A percentile compares a stretch with the other conserved stretches of the same genome.
Conservation (phyloP, 208 protist species). For the Acanthamoeba lugdunensis region DNA sequence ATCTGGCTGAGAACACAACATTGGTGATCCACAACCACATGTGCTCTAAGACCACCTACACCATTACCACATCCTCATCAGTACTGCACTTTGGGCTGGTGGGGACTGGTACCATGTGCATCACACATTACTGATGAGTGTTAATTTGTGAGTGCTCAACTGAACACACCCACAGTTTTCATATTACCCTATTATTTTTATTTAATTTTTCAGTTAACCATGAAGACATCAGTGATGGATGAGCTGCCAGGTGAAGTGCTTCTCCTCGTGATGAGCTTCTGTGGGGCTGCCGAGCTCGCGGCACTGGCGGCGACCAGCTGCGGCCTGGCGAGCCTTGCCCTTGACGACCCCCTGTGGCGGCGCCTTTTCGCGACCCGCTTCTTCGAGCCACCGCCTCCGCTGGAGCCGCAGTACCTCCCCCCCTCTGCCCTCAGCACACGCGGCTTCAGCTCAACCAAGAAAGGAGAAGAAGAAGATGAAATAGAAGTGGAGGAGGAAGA, state of each 20-base stretch:
- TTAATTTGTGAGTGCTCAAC: no score
- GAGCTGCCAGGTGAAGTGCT: constrained; percentile 7
- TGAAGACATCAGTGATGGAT: background rate
- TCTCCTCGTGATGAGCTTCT: constrained; percentile 1
- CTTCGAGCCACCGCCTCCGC: background rate
- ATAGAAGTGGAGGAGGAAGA: background rate
- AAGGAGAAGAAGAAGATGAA: background rate
- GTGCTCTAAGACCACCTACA: no score
- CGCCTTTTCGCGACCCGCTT: background rate
- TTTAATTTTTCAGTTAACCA: background rate
- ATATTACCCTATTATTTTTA: no score
- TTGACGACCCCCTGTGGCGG: background rate
- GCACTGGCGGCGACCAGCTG: background rate
- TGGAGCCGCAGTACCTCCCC: background rate
- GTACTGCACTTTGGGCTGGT: no score
- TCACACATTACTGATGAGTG: no score
- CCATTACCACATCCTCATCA: no score
- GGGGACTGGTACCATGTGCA: no score
- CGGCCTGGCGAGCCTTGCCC: background rate
- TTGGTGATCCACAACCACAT: no score
- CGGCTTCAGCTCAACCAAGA: background rate
- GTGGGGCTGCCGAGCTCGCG: background rate
- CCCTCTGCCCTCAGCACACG: background rate
- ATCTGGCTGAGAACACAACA: no score
- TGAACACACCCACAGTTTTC: no score